A percentile compares a stretch with the other conserved stretches of the same genome.
Conservation (phyloP, 352 stramenopile species). For the Globisporangium nagaii region DNA sequence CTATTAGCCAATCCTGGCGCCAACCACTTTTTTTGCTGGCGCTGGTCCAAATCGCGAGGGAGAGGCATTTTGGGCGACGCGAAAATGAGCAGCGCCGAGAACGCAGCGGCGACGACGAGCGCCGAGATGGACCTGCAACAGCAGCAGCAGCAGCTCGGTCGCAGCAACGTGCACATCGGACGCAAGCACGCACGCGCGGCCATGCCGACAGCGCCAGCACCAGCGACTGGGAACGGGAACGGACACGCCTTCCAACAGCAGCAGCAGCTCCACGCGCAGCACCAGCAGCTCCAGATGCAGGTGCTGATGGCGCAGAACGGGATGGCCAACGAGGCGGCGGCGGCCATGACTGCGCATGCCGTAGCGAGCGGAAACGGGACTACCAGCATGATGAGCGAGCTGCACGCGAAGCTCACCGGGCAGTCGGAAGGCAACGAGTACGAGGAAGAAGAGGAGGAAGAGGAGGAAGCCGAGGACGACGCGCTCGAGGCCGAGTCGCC, state of each 20-base stretch:
- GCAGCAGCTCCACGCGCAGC: conserved; percentile 2
- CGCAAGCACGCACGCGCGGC: conserved; percentile 16
- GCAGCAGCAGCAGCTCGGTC: neutral
- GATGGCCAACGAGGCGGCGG: neutral
- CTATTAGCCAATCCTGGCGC: no score
- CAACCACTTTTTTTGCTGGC: no score
- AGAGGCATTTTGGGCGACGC: neutral
- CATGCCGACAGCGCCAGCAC: neutral
- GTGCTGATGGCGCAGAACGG: conserved; percentile 13
- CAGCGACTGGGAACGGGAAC: neutral
- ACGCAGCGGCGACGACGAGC: neutral
- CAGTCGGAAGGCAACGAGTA: conserved; percentile 5
- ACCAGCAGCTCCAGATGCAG: conserved; percentile 16
- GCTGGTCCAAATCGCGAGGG: neutral
- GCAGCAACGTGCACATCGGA: conserved; percentile 5
- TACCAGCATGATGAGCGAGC: conserved; percentile 1
- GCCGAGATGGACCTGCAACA: conserved; percentile 4
- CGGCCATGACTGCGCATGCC: conserved; percentile 2
- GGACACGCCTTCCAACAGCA: conserved; percentile 3
- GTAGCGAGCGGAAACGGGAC: neutral
- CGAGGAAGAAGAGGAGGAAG: conserved; percentile 9
- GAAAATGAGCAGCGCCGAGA: neutral
- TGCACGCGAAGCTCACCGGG: conserved; percentile 24
- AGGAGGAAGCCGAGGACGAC: conserved; percentile 7
- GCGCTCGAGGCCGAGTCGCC: neutral